Evolutionary conservation across 805 yeast genomes (phyloP), one percentile per base, ranked within the genome.

Genomic region (Lipomyces starkeyi): DNA sequence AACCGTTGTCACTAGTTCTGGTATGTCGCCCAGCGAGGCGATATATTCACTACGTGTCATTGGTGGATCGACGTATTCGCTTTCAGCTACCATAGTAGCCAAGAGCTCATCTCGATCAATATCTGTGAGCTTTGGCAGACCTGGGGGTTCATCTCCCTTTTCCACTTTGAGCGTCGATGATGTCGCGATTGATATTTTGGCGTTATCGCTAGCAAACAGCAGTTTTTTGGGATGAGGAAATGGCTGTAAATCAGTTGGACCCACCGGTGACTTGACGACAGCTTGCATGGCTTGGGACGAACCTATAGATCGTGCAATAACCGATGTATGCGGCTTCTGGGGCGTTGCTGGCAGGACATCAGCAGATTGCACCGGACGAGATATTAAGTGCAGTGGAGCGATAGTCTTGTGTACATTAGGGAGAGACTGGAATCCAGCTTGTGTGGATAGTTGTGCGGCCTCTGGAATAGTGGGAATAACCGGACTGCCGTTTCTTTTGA

Each of bases 31-130:
- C 13, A 68, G 61, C 8, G 69, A 68, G 9, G 72, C 72, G 40
- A 68, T 68, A 40, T 65, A 68, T 40, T 69, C 71, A n/a, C 69
- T 68, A 11, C 71, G 66, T 2, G 67, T 62, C 66, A 69, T 67
- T 9, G 72, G 72, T 2, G 72, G 72, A 57, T 69, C 72, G 27
- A 59, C 68, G 35, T 69, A 68, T 17, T 69, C 71, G 57, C 69
- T 69, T 32, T 69, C 72, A 2, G 64, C 72, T 17, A 69, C 22
- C 72, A 69, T 69, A 5, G 58, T 58, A 8, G 67, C 66, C 35
- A 69, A 62, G 13, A 69, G 34, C 53, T 53, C 64, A 9, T 69
- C 72, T 17, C 65, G 62, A 20, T 64, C 69, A 29, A 27, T 20
- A 11, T 55, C 66, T 58, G 66, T 37, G 29, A 71, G 37, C 32